These are phyloP conservation scores for Coemansia brasiliensis DNA, from an alignment of 192 early-diverging fungal species.

Conservation along the genomic window DNA sequence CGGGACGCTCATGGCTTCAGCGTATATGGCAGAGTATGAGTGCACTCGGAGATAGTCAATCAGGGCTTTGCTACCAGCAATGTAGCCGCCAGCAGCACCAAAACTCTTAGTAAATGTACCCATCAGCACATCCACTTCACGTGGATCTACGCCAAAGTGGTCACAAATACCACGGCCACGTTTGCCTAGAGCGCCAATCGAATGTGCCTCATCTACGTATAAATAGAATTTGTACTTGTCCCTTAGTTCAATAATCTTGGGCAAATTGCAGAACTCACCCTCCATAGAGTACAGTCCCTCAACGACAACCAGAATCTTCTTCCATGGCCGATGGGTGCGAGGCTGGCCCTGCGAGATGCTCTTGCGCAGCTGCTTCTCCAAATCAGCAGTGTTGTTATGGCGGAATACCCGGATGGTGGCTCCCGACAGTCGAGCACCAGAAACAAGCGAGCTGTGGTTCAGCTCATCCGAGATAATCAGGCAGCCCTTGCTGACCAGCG, in stretches of 20 bases:
- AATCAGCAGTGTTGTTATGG: constrained; percentile 83
- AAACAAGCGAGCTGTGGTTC: constrained; percentile 92
- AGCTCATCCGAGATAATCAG: constrained; percentile 94
- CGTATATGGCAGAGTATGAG: constrained; percentile 84
- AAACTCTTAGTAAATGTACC: constrained; percentile 98
- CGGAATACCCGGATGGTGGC: constrained; percentile 90
- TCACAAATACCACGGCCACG: constrained; percentile 95
- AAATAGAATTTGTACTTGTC: constrained; percentile 93
- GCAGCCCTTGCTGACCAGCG: constrained; percentile 79
- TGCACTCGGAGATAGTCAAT: constrained; percentile 79
- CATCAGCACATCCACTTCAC: constrained; percentile 92
- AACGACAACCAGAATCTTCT: constrained; percentile 96
- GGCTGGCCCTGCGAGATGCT: constrained; percentile 95
- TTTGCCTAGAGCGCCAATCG: constrained; percentile 91
- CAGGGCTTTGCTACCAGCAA: constrained; percentile 72
- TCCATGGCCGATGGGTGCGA: constrained; percentile 97
- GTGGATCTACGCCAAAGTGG: constrained; percentile 89
- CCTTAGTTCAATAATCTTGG: constrained; percentile 84
- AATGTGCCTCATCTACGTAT: constrained; percentile 97
- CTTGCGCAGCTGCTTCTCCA: constrained; percentile 80
- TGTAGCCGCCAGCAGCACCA: constrained; percentile 95
- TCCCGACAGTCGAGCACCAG: constrained; percentile 90
- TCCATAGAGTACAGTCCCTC: constrained; percentile 99
- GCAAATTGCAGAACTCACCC: constrained; percentile 85
- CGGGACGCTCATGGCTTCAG: constrained; percentile 83